Base-by-base conservation (phyloP, 169 alveolate genomes). In the Plasmodium vivax region DNA sequence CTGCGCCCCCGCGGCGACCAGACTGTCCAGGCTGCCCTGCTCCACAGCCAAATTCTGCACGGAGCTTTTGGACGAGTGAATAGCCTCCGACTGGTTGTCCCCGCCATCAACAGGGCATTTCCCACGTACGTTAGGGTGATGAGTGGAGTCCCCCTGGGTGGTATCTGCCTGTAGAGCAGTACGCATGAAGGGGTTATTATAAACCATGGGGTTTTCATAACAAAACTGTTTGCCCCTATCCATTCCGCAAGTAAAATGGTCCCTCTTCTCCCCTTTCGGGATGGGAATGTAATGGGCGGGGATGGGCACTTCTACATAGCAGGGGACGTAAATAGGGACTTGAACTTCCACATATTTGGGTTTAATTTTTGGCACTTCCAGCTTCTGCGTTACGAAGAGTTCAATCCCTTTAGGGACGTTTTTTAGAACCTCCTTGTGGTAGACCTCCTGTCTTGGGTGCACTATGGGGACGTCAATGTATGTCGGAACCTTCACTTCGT, bases 231-330 rank as follows among this genome's bases (percentile, higher is more conserved):
- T 3, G 14, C 12, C 30, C 23, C 75, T 75, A 32, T 51, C 51
- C 5, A 85, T 23, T 9, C 93, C 87, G 30, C 72, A 45, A 2
- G 87, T 74, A 36, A 85, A 85, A 74, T 85, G 80, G 2, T 85
- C 87, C 58, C 75, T 85, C 10, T 56, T 34, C 14, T 68, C 93
- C 34, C 80, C 45, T 54, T 85, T 56, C 2, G 54, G 73, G 14
- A 74, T 54, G 7, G 93, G 93, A n/a, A 85, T 85, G n/a, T 75
- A 85, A 30, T 85, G 93, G 51, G 47, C 58, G 27, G 93, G 93
- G 51, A 85, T 85, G 30, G 93, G 93, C 9, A 85, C 93, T 85
- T 85, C 93, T n/a, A 85, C 45, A 75, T 85, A 85, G 36, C 84
- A 74, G 3, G 93, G 93, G 2, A 77, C 87, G 32, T 85, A 85